Evolutionary conservation across 495 filamentous ascomycete genomes (phyloP).

Genomic region (Penicillium mononematosum): DNA sequence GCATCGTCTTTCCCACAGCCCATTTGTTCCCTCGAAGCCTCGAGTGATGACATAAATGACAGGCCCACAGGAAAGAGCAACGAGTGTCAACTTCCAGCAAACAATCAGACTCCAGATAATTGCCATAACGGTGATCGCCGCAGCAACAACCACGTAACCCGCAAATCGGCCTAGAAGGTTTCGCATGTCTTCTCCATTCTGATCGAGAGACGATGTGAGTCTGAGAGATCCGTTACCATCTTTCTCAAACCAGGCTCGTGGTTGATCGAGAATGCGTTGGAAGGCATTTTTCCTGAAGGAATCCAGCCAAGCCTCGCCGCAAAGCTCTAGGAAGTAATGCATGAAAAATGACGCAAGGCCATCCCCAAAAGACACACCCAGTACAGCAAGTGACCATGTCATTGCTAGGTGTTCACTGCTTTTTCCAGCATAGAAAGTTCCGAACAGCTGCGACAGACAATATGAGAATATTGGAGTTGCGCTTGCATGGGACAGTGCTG

Average conservation of each 20-base stretch:
- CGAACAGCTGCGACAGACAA: slow-evolving; percentile 71
- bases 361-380: slow-evolving; percentile 67
- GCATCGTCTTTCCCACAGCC: slow-evolving; percentile 67
- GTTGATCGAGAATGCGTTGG: slow-evolving; percentile 71
- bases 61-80: slow-evolving; percentile 67
- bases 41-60: slow-evolving; percentile 64
- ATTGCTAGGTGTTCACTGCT: slow-evolving; percentile 46
- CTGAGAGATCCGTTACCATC: slow-evolving; percentile 60
- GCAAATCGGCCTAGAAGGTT: slow-evolving; percentile 78
- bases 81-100: slow-evolving; percentile 80
- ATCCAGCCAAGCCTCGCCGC: slow-evolving; percentile 79
- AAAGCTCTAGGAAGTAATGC: slow-evolving; percentile 68
- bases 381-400: slow-evolving; percentile 68
- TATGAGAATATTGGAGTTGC: slow-evolving; percentile 77
- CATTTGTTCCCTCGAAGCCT: slow-evolving; percentile 59
- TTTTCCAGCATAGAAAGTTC: slow-evolving; percentile 58
- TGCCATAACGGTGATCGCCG: slow-evolving; percentile 62
- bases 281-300: slow-evolving; percentile 66
- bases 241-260: slow-evolving; percentile 79
- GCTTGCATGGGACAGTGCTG: slow-evolving; percentile 62
- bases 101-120: slow-evolving; percentile 71
- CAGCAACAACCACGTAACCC: slow-evolving; percentile 62
- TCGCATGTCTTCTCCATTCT: slow-evolving; percentile 84
- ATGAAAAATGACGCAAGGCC: slow-evolving; percentile 61
- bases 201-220: slow-evolving; percentile 70